These are phyloP conservation scores for Nemania sp. DNA, from an alignment of 2,329 filamentous ascomycete genomes.

Conservation along the genomic window DNA sequence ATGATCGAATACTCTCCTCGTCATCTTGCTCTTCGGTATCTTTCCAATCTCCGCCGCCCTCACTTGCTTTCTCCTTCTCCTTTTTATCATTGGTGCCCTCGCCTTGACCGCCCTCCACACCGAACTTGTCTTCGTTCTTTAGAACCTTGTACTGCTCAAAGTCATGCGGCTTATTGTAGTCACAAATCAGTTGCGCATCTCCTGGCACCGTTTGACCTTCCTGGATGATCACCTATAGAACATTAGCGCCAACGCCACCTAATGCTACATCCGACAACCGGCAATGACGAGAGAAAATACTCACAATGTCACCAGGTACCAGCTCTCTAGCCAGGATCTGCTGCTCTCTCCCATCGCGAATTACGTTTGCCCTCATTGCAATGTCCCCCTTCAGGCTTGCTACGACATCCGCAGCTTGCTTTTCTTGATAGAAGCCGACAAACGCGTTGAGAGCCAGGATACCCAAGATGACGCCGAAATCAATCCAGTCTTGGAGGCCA, in stretches of 20 bases:
- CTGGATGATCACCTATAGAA: slow-evolving; percentile 65
- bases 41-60: slow-evolving; percentile 53
- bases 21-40: slow-evolving; percentile 63
- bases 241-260: slow-evolving; percentile 5
- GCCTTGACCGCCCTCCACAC: slow-evolving; percentile 24
- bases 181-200: slow-evolving; percentile 73
- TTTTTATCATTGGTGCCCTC: slow-evolving; percentile 25
- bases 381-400: slow-evolving; percentile 78
- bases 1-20: slow-evolving; percentile 54
- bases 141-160: slow-evolving; percentile 42
- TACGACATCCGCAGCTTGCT: slow-evolving; percentile 78
- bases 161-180: slow-evolving; percentile 68
- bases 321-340: slow-evolving; percentile 75
- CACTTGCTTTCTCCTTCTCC: slow-evolving; percentile 49
- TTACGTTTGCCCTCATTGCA: slow-evolving; percentile 71
- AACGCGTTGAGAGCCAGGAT: slow-evolving; percentile 76
- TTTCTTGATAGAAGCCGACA: slow-evolving; percentile 82
- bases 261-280: background rate
- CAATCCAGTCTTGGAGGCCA: slow-evolving; percentile 76
- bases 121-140: slow-evolving; percentile 39
- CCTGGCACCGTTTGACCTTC: slow-evolving; percentile 73
- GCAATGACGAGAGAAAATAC: slow-evolving; percentile 39
- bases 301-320: slow-evolving; percentile 75
- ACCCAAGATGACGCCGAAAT: slow-evolving; percentile 77
- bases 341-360: slow-evolving; percentile 69